Evolutionary conservation across 345 rosid species (phyloP).

Genomic region (Brassica napus): Da-Ae NC_063435.1:8796001-8796500

Average conservation of each 20-base stretch:
- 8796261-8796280: neutral
- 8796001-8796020: neutral
- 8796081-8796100: constrained; percentile 86
- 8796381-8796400: no score
- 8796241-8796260: neutral
- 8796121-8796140: constrained; percentile 85
- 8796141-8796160: constrained; percentile 51
- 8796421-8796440: no score
- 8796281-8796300: no score
- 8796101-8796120: constrained; percentile 90
- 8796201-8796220: neutral
- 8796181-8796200: neutral
- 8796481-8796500: neutral
- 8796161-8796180: neutral
- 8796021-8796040: neutral
- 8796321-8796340: no score
- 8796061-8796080: constrained; percentile 96
- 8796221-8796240: neutral
- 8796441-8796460: neutral
- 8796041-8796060: constrained; percentile 33
- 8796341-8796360: no score
- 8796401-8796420: no score
- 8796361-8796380: no score
- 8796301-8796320: no score
- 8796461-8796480: neutral